Percentiles rank a stretch among this genome's conserved stretches.
These are phyloP conservation scores for Marasmius tenuissimus DNA, from an alignment of 1,284 basidiomycete species.

Conservation along the genomic window DNA sequence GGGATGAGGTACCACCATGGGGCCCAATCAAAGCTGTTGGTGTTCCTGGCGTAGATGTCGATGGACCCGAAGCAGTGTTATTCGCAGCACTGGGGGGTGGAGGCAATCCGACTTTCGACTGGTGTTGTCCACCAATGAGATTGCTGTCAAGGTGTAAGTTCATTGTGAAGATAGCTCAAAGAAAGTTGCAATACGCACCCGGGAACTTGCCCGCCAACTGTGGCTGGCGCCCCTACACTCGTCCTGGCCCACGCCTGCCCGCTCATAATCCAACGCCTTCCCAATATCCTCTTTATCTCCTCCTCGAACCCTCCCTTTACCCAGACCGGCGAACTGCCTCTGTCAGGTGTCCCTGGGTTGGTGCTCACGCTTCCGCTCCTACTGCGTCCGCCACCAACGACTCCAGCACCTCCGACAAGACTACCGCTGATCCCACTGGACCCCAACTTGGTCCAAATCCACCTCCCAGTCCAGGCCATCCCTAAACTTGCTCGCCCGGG, in stretches of 20 bases:
- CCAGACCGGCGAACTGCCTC: constrained; percentile 7
- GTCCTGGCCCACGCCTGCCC: constrained; percentile 56
- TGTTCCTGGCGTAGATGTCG: constrained; percentile 3
- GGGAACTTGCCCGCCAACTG: constrained; percentile 4
- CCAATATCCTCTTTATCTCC: constrained; percentile 65
- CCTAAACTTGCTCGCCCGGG: constrained; percentile 69
- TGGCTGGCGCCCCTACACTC: constrained; percentile 39
- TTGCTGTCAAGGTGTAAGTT: not conserved
- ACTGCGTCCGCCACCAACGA: not conserved
- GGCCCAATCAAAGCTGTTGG: constrained; percentile 1
- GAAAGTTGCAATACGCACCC: not conserved
- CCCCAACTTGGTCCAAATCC: constrained; percentile 61
- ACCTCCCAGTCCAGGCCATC: constrained; percentile 72
- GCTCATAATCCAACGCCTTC: constrained; percentile 68
- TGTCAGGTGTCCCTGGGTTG: constrained; percentile 18
- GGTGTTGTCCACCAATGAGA: constrained; percentile 1
- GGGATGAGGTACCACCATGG: constrained; percentile 22
- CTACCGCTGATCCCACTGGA: constrained; percentile 4
- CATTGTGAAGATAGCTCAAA: not conserved
- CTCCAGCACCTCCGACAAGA: not conserved
- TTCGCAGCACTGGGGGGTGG: not conserved
- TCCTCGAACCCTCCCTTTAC: constrained; percentile 66
- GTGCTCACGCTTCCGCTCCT: constrained; percentile 1
- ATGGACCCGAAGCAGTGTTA: not conserved
- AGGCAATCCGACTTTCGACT: not conserved